Percentiles rank a stretch among this genome's conserved stretches.
Conservation (phyloP, 495 filamentous ascomycete genomes). For the Aspergillus indologenus region DNA sequence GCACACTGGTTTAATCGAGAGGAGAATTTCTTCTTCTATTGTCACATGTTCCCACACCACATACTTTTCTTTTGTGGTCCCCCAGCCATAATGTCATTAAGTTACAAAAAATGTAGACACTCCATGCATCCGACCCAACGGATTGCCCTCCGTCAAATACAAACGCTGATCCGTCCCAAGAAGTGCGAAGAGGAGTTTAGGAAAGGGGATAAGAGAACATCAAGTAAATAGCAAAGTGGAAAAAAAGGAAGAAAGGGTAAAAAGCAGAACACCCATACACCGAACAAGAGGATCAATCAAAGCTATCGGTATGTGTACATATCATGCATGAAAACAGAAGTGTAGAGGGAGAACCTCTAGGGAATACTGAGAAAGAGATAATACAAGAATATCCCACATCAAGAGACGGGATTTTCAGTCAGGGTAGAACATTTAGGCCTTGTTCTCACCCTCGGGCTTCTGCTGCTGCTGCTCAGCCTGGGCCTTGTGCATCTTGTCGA, state of each 20-base stretch:
- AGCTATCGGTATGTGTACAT: slow-evolving; percentile 43
- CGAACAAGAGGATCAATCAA: slow-evolving; percentile 26
- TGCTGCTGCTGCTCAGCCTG: slow-evolving; percentile 67
- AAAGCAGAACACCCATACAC: slow-evolving; percentile 42
- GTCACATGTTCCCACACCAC: slow-evolving; percentile 44
- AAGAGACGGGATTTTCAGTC: slow-evolving; percentile 12
- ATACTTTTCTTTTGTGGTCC: slow-evolving; percentile 40
- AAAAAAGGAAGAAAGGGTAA: slow-evolving; percentile 31
- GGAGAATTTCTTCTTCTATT: slow-evolving; percentile 50
- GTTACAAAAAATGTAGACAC: slow-evolving; percentile 43
- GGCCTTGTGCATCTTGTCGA: slow-evolving; percentile 99
- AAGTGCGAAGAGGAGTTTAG: slow-evolving; percentile 22
- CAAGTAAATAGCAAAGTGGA: slow-evolving; percentile 12
- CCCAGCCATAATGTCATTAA: slow-evolving; percentile 48
- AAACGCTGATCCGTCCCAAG: slow-evolving; percentile 22
- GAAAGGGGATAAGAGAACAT: slow-evolving; percentile 20
- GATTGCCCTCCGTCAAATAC: slow-evolving; percentile 19
- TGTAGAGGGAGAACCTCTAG: slow-evolving; percentile 29
- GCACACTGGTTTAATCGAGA: slow-evolving; percentile 33
- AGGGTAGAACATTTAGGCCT: slow-evolving; percentile 54
- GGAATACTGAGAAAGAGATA: slow-evolving; percentile 19
- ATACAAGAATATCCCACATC: slow-evolving; percentile 30
- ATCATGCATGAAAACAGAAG: slow-evolving; percentile 32
- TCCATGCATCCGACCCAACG: slow-evolving; percentile 29
- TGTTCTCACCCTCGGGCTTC: slow-evolving; percentile 70